phyloP scores from a whole-genome alignment of 805 yeast genomes.

The Huiozyma naganishii region DNA sequence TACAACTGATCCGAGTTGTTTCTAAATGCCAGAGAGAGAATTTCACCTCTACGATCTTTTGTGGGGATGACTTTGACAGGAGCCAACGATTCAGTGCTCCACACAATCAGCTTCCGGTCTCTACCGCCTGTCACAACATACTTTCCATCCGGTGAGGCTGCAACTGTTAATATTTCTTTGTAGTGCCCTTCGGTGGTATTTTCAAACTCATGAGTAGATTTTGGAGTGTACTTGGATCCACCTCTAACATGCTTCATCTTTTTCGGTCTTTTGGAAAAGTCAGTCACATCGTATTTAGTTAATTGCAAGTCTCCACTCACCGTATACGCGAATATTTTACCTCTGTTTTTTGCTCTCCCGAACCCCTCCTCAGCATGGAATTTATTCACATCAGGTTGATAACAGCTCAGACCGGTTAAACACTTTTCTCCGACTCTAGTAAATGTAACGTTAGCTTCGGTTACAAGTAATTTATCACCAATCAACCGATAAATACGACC shows the following conservation, averaged over 20 bases:
- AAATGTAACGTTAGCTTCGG: constrained; percentile 32
- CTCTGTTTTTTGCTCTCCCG: constrained; percentile 38
- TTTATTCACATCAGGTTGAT: constrained; percentile 28
- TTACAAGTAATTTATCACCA: constrained; percentile 37
- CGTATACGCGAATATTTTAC: constrained; percentile 55
- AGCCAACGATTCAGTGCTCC: constrained; percentile 73
- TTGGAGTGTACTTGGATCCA: constrained; percentile 36
- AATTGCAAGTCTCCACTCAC: constrained; percentile 73
- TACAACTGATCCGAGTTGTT: constrained; percentile 74
- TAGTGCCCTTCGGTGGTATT: constrained; percentile 60
- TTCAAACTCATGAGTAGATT: constrained; percentile 31
- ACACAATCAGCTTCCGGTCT: constrained; percentile 70
- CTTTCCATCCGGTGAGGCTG: constrained; percentile 79
- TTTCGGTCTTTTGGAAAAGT: constrained; percentile 46
- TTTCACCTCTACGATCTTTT: constrained; percentile 56
- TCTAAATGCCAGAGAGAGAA: constrained; percentile 66
- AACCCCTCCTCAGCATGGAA: constrained; percentile 15
- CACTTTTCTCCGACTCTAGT: constrained; percentile 54
- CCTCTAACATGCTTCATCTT: constrained; percentile 57
- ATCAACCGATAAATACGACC: constrained; percentile 70
- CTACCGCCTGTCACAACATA: constrained; percentile 86
- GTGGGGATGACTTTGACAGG: constrained; percentile 72
- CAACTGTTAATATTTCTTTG: constrained; percentile 66
- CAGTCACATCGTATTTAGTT: constrained; percentile 66
- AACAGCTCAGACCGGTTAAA: constrained; percentile 35